These are phyloP conservation scores for Termitomyces sp. DNA, from an alignment of 768 basidiomycete genomes.

Conservation along the genomic window DNA sequence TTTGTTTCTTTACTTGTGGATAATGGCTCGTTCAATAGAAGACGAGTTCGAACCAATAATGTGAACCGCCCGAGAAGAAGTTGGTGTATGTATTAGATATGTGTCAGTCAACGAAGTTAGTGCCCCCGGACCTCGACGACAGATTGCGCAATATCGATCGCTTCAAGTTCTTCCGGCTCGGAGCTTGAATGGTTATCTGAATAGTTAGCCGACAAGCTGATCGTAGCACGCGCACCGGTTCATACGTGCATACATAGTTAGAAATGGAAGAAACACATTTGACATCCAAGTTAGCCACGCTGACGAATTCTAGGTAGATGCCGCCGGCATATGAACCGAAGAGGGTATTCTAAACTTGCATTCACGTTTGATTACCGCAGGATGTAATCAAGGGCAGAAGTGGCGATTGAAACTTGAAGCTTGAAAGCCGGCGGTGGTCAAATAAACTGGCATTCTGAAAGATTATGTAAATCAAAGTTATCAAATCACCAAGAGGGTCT, in stretches of 20 bases:
- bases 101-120: background rate
- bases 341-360: background rate
- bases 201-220: background rate
- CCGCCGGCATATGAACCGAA: slow-evolving; percentile 1
- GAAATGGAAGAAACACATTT: background rate
- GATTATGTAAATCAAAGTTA: background rate
- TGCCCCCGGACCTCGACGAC: background rate
- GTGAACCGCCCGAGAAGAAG: background rate
- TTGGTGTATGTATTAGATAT: background rate
- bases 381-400: background rate
- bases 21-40: background rate
- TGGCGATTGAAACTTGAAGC: background rate
- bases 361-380: background rate
- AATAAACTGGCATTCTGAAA: background rate
- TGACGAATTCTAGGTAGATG: background rate
- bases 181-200: background rate
- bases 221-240: background rate
- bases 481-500: background rate
- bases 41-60: background rate
- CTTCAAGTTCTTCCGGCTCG: background rate
- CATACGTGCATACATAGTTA: background rate
- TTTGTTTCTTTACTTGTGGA: background rate
- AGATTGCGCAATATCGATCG: background rate
- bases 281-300: background rate
- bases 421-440: background rate